Base-by-base conservation (phyloP, 2,329 filamentous ascomycete genomes). In the Lasiodiplodia gonubiensis region DNA sequence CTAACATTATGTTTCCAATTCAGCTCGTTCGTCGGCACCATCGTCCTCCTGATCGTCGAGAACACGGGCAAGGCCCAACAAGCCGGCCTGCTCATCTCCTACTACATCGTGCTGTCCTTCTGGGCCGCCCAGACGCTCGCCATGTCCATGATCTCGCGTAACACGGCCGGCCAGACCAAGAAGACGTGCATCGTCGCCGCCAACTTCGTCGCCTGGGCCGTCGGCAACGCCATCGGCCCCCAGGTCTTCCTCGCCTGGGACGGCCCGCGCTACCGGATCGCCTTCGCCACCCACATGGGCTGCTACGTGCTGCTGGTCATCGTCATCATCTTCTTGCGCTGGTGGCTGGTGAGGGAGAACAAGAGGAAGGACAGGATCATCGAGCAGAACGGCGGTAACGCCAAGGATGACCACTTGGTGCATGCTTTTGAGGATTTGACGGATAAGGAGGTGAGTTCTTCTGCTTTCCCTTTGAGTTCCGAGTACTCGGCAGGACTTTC, bases 81-180 rank as follows among this genome's bases (percentile, higher is more conserved):
- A 77, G 84, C 89, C 33, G 90, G 90, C 6, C 83, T 93, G 0
- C 80, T 93, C 16, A 86, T 93, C 73, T 86, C 84, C 73, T 93
- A 93, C 82, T 93, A 93, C 79, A 89, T 93, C 69, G 89, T 88
- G 0, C 83, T 92, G 21, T 92, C 89, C 5, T 93, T 93, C 84
- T 93, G 90, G 90, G 89, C 90, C 0, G 90, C 89, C 0, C 87
- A 90, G 72, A 90, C 88, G 1, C 80, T 92, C 14, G 82, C 85
- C 8, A 84, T 92, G 71, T 89, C 88, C 16, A 85, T 92, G 81
- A 84, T 92, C 67, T 87, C 87, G 0, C 85, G 89, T 18, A 92
- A 92, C 73, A 81, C 92, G 11, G 90, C 88, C 30, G 90, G 90
- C 0, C 89, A 91, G 71, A 92, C 90, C 1, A 93, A 93, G 80